Conservation (phyloP, 2,329 filamentous ascomycete genomes). For the Geoglossum cookeanum region DNA sequence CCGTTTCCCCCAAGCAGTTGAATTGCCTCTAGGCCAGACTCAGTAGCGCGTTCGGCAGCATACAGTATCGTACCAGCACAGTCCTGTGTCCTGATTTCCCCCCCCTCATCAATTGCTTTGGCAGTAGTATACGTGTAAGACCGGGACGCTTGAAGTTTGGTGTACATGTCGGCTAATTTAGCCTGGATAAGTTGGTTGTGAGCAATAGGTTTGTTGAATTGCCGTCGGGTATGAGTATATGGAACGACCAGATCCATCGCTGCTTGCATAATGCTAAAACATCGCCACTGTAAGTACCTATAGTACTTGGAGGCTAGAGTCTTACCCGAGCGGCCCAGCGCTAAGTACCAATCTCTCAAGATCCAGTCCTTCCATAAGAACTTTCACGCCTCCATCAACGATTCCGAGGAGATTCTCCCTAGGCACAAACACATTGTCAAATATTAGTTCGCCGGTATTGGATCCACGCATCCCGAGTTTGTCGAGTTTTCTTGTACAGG, state of each 20-base stretch:
- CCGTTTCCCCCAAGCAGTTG: constrained; percentile 91
- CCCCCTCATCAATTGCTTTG: constrained; percentile 56
- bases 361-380: constrained; percentile 92
- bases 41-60: constrained; percentile 75
- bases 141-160: constrained; percentile 66
- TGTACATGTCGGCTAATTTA: constrained; percentile 94
- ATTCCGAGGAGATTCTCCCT: constrained; percentile 60
- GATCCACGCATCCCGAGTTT: constrained; percentile 97
- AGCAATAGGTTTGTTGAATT: constrained; percentile 73
- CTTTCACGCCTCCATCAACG: constrained; percentile 65
- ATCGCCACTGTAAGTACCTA: constrained; percentile 13
- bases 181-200: constrained; percentile 89
- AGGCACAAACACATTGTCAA: constrained; percentile 82
- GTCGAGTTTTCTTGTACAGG: constrained; percentile 76
- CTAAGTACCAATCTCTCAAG: constrained; percentile 83
- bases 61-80: constrained; percentile 82
- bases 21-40: constrained; percentile 71
- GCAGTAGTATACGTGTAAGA: constrained; percentile 81
- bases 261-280: constrained; percentile 59
- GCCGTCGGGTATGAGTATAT: constrained; percentile 72
- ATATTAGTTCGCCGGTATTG: constrained; percentile 86
- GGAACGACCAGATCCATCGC: constrained; percentile 70
- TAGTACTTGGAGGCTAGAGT: not conserved
- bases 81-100: constrained; percentile 63
- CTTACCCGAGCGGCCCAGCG: constrained; percentile 63